phyloP scores from a whole-genome alignment of 768 basidiomycete species.

The Mycena epipterygia region DNA sequence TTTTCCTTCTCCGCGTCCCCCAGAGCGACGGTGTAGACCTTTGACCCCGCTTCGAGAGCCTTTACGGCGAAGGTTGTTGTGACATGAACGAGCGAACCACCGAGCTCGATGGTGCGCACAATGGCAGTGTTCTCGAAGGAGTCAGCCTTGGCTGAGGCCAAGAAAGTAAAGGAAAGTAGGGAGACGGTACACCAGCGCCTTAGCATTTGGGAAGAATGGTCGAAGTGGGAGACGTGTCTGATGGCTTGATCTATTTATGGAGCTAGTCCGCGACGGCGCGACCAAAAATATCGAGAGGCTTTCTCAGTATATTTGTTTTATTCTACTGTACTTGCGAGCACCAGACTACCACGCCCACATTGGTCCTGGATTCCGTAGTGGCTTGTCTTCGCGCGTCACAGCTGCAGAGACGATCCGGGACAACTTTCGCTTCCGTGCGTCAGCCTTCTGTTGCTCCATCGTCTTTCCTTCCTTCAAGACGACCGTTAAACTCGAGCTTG shows the following conservation, averaged over 20 bases:
- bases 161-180: constrained; percentile 59
- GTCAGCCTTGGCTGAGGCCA: constrained; percentile 51
- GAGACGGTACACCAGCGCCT: constrained; percentile 59
- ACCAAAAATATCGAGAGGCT: too few species aligned
- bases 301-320: too few species aligned
- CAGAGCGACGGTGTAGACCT: constrained; percentile 78
- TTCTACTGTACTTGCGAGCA: background rate
- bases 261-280: too few species aligned
- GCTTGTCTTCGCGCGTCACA: constrained; percentile 82
- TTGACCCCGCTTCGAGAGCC: constrained; percentile 71
- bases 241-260: constrained; percentile 5
- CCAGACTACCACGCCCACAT: constrained; percentile 85
- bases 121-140: constrained; percentile 92
- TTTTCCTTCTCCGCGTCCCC: constrained; percentile 70
- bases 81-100: constrained; percentile 89
- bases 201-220: constrained; percentile 52
- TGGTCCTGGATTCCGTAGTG: constrained; percentile 79
- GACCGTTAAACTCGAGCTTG: constrained; percentile 81
- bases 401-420: constrained; percentile 86
- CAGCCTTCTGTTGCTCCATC: constrained; percentile 72
- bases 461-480: constrained; percentile 88
- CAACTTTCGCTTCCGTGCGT: constrained; percentile 75
- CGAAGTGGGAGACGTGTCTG: constrained; percentile 27
- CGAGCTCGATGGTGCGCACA: constrained; percentile 90
- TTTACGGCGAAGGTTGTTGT: constrained; percentile 91